These are phyloP conservation scores for Hypoxylon sp. DNA, from an alignment of 2,329 filamentous ascomycete species.

Conservation along the genomic window DNA sequence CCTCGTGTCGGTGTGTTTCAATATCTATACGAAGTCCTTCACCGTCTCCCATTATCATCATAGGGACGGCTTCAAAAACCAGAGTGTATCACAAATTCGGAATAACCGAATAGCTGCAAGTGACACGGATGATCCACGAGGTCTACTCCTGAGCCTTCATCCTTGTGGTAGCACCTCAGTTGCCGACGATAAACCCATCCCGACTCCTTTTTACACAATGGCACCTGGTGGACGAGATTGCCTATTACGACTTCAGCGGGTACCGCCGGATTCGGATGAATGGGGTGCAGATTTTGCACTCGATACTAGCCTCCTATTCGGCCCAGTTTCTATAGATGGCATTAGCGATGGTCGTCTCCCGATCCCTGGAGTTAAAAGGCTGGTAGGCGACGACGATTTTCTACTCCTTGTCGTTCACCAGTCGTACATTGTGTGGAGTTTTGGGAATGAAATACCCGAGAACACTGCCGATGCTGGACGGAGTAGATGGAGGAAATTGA, in stretches of 20 bases:
- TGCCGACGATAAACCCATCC: constrained; percentile 9
- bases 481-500: constrained; percentile 36
- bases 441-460: constrained; percentile 44
- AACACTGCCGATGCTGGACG: constrained; percentile 25
- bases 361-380: constrained; percentile 15
- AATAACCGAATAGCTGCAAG: constrained; percentile 43
- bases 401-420: constrained; percentile 49
- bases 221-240: constrained; percentile 10
- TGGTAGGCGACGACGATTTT: constrained; percentile 51
- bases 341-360: background rate
- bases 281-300: constrained; percentile 41
- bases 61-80: constrained; percentile 31
- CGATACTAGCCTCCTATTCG: constrained; percentile 27
- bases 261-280: constrained; percentile 12
- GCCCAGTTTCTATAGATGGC: background rate
- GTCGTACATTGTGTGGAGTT: constrained; percentile 51
- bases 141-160: constrained; percentile 28
- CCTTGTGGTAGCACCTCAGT: constrained; percentile 18
- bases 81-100: constrained; percentile 49
- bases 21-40: constrained; percentile 53
- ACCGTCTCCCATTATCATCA: constrained; percentile 49
- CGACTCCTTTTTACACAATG: constrained; percentile 39
- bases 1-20: constrained; percentile 51
- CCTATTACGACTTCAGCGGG: constrained; percentile 25
- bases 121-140: constrained; percentile 18